phyloP scores from a whole-genome alignment of 768 basidiomycete genomes.

The Xerocomellus amylosporus region DNA sequence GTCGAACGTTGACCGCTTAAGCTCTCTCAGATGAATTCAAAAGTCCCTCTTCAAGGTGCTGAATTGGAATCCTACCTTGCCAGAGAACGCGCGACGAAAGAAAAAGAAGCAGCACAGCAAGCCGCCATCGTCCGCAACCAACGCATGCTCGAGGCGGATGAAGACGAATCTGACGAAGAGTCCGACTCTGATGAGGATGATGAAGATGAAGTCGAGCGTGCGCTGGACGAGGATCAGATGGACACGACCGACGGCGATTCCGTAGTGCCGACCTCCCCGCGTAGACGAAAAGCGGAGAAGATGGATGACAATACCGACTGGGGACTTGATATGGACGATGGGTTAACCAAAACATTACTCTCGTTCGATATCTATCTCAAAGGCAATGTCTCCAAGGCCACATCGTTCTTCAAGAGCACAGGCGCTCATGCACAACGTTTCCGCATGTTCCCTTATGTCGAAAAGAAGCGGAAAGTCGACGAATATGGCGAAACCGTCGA shows the following conservation, averaged over 20 bases:
- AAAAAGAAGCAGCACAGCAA: constrained; percentile 83
- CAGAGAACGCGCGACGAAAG: constrained; percentile 71
- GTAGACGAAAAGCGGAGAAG: constrained; percentile 47
- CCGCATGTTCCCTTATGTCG: constrained; percentile 96
- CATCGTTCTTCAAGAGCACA: constrained; percentile 81
- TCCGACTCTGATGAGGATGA: constrained; percentile 70
- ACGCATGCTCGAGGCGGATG: constrained; percentile 91
- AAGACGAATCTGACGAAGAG: constrained; percentile 74
- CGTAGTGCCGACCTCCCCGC: constrained; percentile 20
- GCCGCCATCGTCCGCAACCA: constrained; percentile 80
- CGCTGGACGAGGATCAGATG: constrained; percentile 50
- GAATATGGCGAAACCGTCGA: constrained; percentile 95
- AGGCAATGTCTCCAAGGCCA: constrained; percentile 87
- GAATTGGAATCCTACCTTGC: constrained; percentile 82
- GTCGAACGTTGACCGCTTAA: constrained; percentile 1
- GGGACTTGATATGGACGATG: constrained; percentile 75
- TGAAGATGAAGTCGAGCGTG: constrained; percentile 52
- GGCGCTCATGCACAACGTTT: constrained; percentile 75
- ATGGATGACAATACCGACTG: constrained; percentile 58
- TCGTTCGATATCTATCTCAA: constrained; percentile 98
- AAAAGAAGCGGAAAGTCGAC: constrained; percentile 88
- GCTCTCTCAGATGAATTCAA: constrained; percentile 68
- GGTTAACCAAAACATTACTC: constrained; percentile 65
- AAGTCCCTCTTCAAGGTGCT: constrained; percentile 82
- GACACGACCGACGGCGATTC: constrained; percentile 39